Evolutionary conservation across 106 monocot genomes (phyloP).

Genomic region (Hemerocallis citrina): DNA sequence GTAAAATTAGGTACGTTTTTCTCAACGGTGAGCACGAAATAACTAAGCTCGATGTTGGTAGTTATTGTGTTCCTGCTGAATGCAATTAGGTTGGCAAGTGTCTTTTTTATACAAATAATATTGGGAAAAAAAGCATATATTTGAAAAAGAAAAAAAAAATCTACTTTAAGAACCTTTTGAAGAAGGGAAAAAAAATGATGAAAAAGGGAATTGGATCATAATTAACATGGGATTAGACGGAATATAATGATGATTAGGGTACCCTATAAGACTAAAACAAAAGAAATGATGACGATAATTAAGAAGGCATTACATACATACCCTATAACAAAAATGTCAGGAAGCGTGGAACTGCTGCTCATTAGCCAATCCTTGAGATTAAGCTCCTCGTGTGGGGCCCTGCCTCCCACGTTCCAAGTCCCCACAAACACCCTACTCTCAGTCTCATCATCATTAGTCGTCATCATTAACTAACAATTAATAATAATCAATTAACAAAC

Average conservation of each 20-base stretch:
- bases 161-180: not conserved
- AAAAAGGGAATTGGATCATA: not conserved
- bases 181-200: not conserved
- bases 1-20: too few relatives aligned
- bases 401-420: slow-evolving; percentile 91
- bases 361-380: slow-evolving; percentile 50
- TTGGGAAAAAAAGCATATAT: too few relatives aligned
- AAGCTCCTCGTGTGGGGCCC: slow-evolving; percentile 47
- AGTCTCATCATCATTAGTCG: not conserved
- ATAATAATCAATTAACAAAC: not conserved
- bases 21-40: too few relatives aligned
- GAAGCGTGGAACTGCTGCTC: slow-evolving; percentile 29
- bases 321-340: slow-evolving; percentile 77
- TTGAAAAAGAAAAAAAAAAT: not conserved
- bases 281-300: not conserved
- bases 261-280: too few relatives aligned
- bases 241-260: too few relatives aligned
- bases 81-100: too few relatives aligned
- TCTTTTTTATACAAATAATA: too few relatives aligned
- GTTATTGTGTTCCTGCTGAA: too few relatives aligned
- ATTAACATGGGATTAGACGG: too few relatives aligned
- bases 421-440: slow-evolving; percentile 72
- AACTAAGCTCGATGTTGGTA: too few relatives aligned
- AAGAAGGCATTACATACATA: slow-evolving; percentile 12
- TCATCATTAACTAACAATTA: not conserved